Evolutionary conservation across 2,329 filamentous ascomycete genomes (phyloP), one percentile per base, ranked within the genome.

Genomic region (Fusarium keratoplasticum): DNA sequence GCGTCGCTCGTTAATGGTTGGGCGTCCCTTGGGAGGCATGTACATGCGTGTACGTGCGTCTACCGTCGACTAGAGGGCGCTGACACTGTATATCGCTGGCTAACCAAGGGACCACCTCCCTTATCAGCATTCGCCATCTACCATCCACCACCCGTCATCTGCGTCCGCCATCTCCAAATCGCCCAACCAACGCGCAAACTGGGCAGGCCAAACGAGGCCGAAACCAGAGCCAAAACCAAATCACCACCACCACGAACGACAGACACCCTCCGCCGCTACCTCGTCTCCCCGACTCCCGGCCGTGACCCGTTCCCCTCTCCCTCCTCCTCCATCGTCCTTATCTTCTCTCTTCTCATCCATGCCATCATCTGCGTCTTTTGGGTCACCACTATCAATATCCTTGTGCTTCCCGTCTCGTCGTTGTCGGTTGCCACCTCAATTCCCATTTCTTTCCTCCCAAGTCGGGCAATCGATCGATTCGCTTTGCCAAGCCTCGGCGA

Each of bases 41-140:
- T 44, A 59, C 47, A 33, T 44, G 55, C 44, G 20, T 61, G 54
- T 64, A 29, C 44, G 29, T 63, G 59, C 47, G 22, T 63, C 20
- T 57, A 29, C n/a, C 60, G 52, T 58, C 25, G 27, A 44, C 47
- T 13, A 31, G 40, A 50, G 44, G 58, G 36, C 50, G 31, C 65
- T 67, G 61, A 47, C 62, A 70, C 69, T 64, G 71, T 65, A 72
- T 58, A 69, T 47, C 59, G 52, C 40, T 61, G 38, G 42, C 20
- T 61, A 38, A 60, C 61, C 55, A 38, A 54, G 44, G 62, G 54
- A 55, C 54, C 36, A 42, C 52, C 59, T 55, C 68, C 64, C 76
- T 77, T 78, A 73, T 78, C 76, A 75, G 64, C 66, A 67, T 77
- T 71, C 64, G 66, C 72, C 72, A 76, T 77, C 73, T 61, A 38